Percentiles rank a stretch among this genome's conserved stretches.
Conservation (phyloP, 2,329 filamentous ascomycete genomes). For the Fusarium albidum region DNA sequence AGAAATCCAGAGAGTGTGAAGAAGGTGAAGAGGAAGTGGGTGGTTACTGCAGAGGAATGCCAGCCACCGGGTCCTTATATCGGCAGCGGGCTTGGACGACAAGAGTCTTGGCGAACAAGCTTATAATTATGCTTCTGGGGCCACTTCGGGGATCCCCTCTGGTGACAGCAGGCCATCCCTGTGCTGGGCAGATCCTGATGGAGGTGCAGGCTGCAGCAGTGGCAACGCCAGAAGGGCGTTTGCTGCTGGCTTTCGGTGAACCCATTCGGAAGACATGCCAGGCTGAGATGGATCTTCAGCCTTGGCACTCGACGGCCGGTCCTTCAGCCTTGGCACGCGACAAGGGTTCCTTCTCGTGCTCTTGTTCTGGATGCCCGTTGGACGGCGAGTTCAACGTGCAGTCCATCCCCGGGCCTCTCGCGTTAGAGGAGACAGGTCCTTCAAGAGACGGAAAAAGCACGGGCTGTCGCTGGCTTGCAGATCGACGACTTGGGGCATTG, state of each 20-base stretch:
- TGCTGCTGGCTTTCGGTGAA: conserved; percentile 22
- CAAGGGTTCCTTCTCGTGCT: conserved; percentile 24
- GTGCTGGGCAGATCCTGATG: too few species aligned
- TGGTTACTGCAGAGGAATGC: conserved; percentile 10
- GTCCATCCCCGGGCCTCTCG: too few species aligned
- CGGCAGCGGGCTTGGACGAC: conserved; percentile 1
- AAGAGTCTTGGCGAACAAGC: conserved; percentile 38
- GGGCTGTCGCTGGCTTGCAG: neutral
- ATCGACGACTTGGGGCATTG: neutral
- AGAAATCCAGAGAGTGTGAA: neutral
- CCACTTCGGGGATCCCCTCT: conserved; percentile 6
- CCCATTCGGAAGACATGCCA: conserved; percentile 20
- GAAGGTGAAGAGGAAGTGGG: conserved; percentile 14
- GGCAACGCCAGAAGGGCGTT: neutral
- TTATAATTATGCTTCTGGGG: conserved; percentile 39
- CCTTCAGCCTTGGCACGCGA: conserved; percentile 23
- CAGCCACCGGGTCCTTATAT: conserved; percentile 35
- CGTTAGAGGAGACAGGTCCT: too few species aligned
- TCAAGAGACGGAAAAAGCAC: neutral
- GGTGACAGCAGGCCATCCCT: neutral
- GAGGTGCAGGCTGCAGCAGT: conserved; percentile 1
- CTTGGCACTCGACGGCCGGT: conserved; percentile 25
- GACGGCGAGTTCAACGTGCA: too few species aligned
- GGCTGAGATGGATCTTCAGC: conserved; percentile 11
- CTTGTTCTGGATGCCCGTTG: conserved; percentile 29